Conservation (phyloP, 1,284 basidiomycete genomes). For the Dichomitus squalens region DNA sequence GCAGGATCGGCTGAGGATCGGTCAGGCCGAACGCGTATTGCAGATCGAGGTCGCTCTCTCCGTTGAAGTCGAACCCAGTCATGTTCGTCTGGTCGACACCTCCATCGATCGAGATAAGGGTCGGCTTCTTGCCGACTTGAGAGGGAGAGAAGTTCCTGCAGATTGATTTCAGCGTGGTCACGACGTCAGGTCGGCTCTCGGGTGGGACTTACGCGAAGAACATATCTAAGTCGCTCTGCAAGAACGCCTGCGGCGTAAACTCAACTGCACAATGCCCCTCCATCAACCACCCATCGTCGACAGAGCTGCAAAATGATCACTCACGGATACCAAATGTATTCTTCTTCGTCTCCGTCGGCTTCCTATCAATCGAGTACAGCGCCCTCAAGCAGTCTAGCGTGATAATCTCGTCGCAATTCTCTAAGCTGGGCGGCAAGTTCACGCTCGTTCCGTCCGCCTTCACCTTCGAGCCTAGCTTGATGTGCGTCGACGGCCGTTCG, state of each 20-base stretch:
- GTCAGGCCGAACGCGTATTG: slow-evolving; percentile 52
- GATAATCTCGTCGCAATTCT: slow-evolving; percentile 45
- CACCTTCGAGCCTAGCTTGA: slow-evolving; percentile 38
- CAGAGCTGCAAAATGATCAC: background rate
- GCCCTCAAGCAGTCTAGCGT: slow-evolving; percentile 58
- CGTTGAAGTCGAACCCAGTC: slow-evolving; percentile 45
- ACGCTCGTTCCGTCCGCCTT: slow-evolving; percentile 29
- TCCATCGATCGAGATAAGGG: slow-evolving; percentile 51
- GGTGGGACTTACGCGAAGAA: slow-evolving; percentile 42
- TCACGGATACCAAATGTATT: slow-evolving; percentile 56
- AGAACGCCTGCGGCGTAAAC: slow-evolving; percentile 50
- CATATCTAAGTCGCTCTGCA: slow-evolving; percentile 45
- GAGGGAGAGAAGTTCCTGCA: slow-evolving; percentile 38
- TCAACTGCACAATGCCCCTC: slow-evolving; percentile 38
- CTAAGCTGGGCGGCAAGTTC: slow-evolving; percentile 29
- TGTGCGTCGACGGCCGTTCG: slow-evolving; percentile 31
- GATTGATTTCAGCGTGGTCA: no score
- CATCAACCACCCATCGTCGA: background rate
- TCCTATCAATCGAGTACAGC: slow-evolving; percentile 53
- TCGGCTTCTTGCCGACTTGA: slow-evolving; percentile 39
- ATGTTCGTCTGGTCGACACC: slow-evolving; percentile 35
- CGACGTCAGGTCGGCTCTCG: background rate
- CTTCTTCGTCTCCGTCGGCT: slow-evolving; percentile 42
- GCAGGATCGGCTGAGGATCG: slow-evolving; percentile 42
- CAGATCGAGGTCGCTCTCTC: slow-evolving; percentile 58